phyloP scores from a whole-genome alignment of 768 basidiomycete species.

The Terana coerulea region DNA sequence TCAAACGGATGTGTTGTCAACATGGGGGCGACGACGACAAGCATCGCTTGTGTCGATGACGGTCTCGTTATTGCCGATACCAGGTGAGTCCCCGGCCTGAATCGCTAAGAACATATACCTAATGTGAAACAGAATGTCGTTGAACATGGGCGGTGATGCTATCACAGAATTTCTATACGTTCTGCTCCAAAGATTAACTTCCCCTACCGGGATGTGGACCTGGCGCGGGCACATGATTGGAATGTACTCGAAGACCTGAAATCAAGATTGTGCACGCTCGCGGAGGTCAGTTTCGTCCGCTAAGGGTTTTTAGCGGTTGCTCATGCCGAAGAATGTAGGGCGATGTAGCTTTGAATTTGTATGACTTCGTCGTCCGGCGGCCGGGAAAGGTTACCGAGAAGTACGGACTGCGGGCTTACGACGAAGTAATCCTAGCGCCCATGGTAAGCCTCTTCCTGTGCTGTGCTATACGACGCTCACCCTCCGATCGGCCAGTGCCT shows the following conservation, averaged over 20 bases:
- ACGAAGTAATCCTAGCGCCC: conserved; percentile 92
- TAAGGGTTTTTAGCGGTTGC: neutral
- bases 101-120: neutral
- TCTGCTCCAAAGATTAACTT: conserved; percentile 78
- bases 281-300: conserved; percentile 58
- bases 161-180: conserved; percentile 87
- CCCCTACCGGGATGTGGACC: conserved; percentile 82
- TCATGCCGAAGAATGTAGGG: conserved; percentile 42
- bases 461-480: neutral
- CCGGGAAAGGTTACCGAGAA: conserved; percentile 78
- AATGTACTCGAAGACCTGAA: conserved; percentile 90
- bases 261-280: conserved; percentile 74
- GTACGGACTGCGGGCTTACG: conserved; percentile 87
- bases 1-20: conserved; percentile 95
- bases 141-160: conserved; percentile 92
- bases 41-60: conserved; percentile 92
- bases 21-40: conserved; percentile 82
- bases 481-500: conserved; percentile 55
- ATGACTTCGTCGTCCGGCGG: conserved; percentile 83
- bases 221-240: conserved; percentile 82
- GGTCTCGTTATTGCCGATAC: conserved; percentile 86
- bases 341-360: conserved; percentile 85
- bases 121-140: conserved; percentile 50
- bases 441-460: conserved; percentile 54
- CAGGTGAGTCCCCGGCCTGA: neutral